Percentiles rank a stretch among this genome's conserved stretches.
Evolutionary conservation across 2,329 filamentous ascomycete genomes (phyloP).

Genomic region (Aspergillus sp.): DNA sequence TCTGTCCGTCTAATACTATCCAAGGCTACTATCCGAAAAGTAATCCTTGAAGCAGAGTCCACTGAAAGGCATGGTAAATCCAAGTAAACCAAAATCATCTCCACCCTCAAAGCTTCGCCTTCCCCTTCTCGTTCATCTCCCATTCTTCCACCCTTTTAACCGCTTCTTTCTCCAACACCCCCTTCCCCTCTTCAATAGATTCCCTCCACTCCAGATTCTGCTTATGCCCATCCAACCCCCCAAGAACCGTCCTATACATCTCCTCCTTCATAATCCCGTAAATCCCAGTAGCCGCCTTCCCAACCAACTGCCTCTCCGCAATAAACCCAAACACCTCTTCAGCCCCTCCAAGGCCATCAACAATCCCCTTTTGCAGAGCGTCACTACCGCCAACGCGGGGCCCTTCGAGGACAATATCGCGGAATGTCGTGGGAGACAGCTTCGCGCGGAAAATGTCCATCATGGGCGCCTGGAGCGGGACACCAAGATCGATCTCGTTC

Average conservation of each 20-base stretch:
- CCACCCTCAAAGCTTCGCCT: constrained; percentile 33
- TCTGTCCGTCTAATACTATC: too few relatives aligned
- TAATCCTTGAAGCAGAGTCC: not conserved
- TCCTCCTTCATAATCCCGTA: constrained; percentile 75
- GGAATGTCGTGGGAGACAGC: constrained; percentile 59
- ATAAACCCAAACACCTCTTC: constrained; percentile 67
- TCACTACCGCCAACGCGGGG: constrained; percentile 66
- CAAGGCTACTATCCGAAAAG: too few relatives aligned
- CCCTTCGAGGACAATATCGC: constrained; percentile 73
- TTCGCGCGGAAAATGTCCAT: constrained; percentile 75
- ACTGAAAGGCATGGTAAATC: not conserved
- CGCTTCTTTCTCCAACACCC: constrained; percentile 53
- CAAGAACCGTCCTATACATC: constrained; percentile 71
- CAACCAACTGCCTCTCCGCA: constrained; percentile 60
- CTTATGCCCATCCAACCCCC: constrained; percentile 58
- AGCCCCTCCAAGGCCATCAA: constrained; percentile 69
- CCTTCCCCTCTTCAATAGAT: constrained; percentile 56
- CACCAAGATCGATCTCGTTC: constrained; percentile 81
- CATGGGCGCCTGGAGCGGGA: constrained; percentile 76
- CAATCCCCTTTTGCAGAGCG: constrained; percentile 68
- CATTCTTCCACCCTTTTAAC: constrained; percentile 26
- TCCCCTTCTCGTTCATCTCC: constrained; percentile 10
- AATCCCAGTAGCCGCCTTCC: constrained; percentile 67
- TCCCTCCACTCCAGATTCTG: constrained; percentile 49
- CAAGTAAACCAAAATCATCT: not conserved